Percentiles rank a stretch among this genome's conserved stretches.
Conservation (phyloP, 202 grass and related monocot species). For the Sporobolus alterniflorus region DNA sequence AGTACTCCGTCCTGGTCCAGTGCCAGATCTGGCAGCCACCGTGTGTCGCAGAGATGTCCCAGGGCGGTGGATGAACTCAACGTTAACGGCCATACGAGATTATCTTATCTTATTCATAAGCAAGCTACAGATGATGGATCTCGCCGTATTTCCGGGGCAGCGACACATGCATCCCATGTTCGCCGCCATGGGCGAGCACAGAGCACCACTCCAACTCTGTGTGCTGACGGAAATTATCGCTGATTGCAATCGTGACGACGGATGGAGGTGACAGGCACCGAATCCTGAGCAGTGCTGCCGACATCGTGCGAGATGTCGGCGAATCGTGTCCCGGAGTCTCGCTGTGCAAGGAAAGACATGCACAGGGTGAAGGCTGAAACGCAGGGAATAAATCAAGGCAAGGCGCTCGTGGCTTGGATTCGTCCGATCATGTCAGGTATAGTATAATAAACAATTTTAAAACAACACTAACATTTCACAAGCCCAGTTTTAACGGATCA, state of each 20-base stretch:
- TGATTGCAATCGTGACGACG: background rate
- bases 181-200: background rate
- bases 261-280: background rate
- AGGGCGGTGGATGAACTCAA: background rate
- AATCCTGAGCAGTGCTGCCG: background rate
- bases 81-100: slow-evolving; percentile 12
- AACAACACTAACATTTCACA: background rate
- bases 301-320: background rate
- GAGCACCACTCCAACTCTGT: background rate
- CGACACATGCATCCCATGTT: slow-evolving; percentile 14
- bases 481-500: background rate
- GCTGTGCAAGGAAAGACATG: background rate
- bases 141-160: background rate
- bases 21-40: background rate
- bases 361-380: background rate
- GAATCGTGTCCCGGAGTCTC: background rate
- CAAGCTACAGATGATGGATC: background rate
- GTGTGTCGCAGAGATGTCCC: background rate
- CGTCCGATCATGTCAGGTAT: background rate
- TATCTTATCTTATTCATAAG: background rate
- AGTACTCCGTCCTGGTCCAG: background rate
- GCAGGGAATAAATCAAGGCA: background rate
- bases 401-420: background rate
- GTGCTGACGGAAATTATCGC: background rate
- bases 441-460: too few species aligned